These are phyloP conservation scores for Sicyos edulis DNA, from an alignment of 306 rosid species.

Conservation along the genomic window DNA sequence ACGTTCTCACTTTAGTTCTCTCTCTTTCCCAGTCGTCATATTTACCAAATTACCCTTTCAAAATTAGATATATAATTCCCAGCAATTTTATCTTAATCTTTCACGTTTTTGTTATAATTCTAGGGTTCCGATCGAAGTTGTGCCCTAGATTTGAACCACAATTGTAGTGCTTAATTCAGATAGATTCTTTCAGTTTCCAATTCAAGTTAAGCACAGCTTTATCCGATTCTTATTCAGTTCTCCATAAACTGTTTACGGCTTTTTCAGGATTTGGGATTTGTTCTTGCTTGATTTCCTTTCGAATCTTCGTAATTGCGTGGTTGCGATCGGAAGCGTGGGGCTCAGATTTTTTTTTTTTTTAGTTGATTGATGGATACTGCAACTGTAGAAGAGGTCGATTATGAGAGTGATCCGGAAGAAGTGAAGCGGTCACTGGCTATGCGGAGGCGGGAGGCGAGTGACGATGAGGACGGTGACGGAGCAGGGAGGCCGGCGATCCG, in stretches of 20 bases:
- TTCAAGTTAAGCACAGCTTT: background rate
- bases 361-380: constrained; percentile 41
- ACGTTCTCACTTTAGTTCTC: background rate
- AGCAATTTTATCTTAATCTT: no score
- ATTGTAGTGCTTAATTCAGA: background rate
- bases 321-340: constrained; percentile 18
- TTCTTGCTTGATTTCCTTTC: background rate
- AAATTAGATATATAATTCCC: no score
- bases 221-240: background rate
- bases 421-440: constrained; percentile 56
- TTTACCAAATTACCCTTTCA: constrained; percentile 32
- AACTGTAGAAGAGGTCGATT: constrained; percentile 65
- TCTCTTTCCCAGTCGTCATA: background rate
- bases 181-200: background rate
- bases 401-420: constrained; percentile 91
- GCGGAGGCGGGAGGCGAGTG: constrained; percentile 87
- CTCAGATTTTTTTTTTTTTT: constrained; percentile 31
- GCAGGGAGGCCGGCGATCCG: constrained; percentile 43
- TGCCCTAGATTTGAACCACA: constrained; percentile 13
- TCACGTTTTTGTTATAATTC: no score
- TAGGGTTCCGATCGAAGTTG: constrained; percentile 16
- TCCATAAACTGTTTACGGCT: background rate
- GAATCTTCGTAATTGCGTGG: background rate
- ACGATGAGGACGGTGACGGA: constrained; percentile 66
- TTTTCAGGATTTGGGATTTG: background rate